Percentiles rank a stretch among this genome's conserved stretches.
phyloP scores from a whole-genome alignment of 2,329 filamentous ascomycete genomes.

The Penicillium sp. region DNA sequence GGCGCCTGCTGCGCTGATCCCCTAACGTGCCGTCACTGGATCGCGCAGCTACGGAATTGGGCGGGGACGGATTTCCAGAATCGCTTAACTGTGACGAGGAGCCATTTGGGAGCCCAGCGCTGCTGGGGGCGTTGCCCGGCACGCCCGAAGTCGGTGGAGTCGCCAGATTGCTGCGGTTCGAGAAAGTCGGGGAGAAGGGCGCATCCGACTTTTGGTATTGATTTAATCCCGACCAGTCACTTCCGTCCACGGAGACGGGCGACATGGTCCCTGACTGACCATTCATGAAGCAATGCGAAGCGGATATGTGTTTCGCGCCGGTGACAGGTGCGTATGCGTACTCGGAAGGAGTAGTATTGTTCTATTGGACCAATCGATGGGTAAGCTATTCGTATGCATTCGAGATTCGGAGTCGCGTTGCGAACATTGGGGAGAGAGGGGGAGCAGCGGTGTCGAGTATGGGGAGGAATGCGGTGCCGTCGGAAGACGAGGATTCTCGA shows the following conservation, averaged over 20 bases:
- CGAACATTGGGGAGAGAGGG: constrained; percentile 20
- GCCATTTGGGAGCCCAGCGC: constrained; percentile 30
- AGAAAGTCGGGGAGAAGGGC: constrained; percentile 53
- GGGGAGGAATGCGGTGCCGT: constrained; percentile 12
- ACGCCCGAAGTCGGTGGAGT: constrained; percentile 71
- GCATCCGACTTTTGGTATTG: constrained; percentile 62
- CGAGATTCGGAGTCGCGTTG: constrained; percentile 16
- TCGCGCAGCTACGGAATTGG: constrained; percentile 74
- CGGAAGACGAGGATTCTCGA: constrained; percentile 12
- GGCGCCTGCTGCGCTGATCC: constrained; percentile 66
- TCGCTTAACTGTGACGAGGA: constrained; percentile 33
- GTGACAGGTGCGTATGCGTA: constrained; percentile 15
- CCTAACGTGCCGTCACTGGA: constrained; percentile 79
- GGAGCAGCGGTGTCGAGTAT: constrained; percentile 6
- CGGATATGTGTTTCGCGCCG: constrained; percentile 13
- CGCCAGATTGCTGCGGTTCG: constrained; percentile 58
- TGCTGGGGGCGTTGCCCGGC: constrained; percentile 65
- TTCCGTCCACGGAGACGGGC: constrained; percentile 79
- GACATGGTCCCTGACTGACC: constrained; percentile 77
- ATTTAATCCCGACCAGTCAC: constrained; percentile 76
- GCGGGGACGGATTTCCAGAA: constrained; percentile 72
- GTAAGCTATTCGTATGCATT: constrained; percentile 22
- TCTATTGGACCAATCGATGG: constrained; percentile 13
- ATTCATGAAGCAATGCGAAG: constrained; percentile 61
- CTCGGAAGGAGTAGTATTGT: neutral